Base-by-base conservation (phyloP, 2,329 filamentous ascomycete genomes). In the Pochonia chlamydosporia region DNA sequence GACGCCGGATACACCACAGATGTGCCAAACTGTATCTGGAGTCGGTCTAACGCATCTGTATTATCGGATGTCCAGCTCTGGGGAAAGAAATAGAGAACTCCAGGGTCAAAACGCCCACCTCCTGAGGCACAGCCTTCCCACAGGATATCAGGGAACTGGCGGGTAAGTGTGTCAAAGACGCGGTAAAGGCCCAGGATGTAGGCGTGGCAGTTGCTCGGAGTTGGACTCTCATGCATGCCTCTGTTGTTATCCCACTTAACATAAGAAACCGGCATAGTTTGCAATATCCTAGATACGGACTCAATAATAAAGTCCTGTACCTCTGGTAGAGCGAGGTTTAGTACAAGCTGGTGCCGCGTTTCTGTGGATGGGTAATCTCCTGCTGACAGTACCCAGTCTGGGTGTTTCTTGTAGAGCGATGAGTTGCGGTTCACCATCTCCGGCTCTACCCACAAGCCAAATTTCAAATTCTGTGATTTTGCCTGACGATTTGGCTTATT, bases 221-320 rank as follows among this genome's bases (percentile, higher is more conserved):
- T 70, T 0, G 79, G 64, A 40, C 71, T 71, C 60, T 85, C 81
- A 56, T 84, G 79, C 39, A 84, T 80, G 1, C 73, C 81, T 4
- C 82, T 69, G 63, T 85, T 85, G 61, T 84, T 82, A 53, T 85
- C 82, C 82, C 81, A 85, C 54, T 85, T 85, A 51, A 85, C 73
- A 50, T 85, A 85, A 8, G 65, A 63, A 40, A 85, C 75, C 21
- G 75, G 66, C 0, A 74, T 72, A 1, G 67, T 73, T 40, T 75
- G 66, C 16, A 85, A 70, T 5, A 85, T 68, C 3, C 67, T 63
- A 3, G 78, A 71, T 3, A 85, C 67, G 0, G 73, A 69, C 0
- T 68, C 60, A 53, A 85, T 82, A 56, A 85, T 76, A 49, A 75
- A 83, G 2, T 83, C 73, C 52, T 85, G 82, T 0, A 85, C 81